A percentile compares a stretch with the other conserved stretches of the same genome.
Evolutionary conservation across 768 basidiomycete genomes (phyloP).

Genomic region (Chalciporus chontae): DNA sequence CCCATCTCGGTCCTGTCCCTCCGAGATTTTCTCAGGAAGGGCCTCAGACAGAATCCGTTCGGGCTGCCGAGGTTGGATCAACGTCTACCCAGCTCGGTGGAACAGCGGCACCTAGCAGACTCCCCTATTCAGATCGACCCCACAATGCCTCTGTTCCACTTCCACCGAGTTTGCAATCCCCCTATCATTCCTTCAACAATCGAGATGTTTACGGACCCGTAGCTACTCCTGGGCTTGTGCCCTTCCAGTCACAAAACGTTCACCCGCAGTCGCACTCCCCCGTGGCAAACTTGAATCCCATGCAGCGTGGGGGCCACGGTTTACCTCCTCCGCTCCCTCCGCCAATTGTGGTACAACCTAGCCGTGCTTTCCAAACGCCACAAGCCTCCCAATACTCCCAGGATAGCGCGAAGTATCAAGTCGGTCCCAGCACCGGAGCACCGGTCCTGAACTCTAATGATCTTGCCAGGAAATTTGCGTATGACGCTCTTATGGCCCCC

Average conservation of each 20-base stretch:
- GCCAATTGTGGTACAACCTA: background rate
- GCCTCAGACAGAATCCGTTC: background rate
- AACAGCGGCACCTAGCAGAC: background rate
- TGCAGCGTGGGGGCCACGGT: background rate
- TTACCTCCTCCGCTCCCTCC: background rate
- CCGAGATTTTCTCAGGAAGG: constrained; percentile 7
- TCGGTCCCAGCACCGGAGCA: constrained; percentile 7
- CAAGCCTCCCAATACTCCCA: constrained; percentile 1
- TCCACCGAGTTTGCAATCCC: background rate
- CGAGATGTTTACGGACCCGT: background rate
- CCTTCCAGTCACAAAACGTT: background rate
- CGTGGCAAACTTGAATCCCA: constrained; percentile 1
- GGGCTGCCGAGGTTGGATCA: background rate
- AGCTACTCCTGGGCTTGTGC: background rate
- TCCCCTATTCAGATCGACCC: background rate
- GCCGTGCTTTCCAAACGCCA: background rate
- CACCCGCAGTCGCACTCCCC: background rate
- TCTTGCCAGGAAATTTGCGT: constrained; percentile 7
- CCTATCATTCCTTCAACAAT: background rate
- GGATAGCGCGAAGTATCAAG: constrained; percentile 1
- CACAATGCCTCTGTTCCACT: background rate
- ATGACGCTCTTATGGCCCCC: constrained; percentile 4
- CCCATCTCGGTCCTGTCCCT: background rate
- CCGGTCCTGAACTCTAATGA: constrained; percentile 5
- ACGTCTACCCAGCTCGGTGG: background rate